phyloP scores from a whole-genome alignment of 2,329 filamentous ascomycete genomes.

The Trichophyton benhamiae region DNA sequence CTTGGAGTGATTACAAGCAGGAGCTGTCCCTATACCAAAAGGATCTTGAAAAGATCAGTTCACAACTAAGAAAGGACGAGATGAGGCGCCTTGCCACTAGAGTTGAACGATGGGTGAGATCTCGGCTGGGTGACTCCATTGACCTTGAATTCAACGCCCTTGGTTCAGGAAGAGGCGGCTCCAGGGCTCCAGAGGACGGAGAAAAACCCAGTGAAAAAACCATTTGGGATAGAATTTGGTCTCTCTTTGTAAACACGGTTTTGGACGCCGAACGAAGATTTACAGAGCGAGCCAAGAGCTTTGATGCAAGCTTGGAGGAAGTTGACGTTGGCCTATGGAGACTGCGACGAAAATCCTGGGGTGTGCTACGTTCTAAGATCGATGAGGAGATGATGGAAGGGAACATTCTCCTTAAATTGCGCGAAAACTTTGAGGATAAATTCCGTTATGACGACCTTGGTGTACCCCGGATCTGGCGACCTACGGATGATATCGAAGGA shows the following conservation, averaged over 20 bases:
- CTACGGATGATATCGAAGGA: slow-evolving; percentile 92
- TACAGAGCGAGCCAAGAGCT: slow-evolving; percentile 77
- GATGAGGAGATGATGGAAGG: slow-evolving; percentile 98
- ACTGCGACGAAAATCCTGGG: slow-evolving; percentile 86
- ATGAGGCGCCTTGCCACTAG: slow-evolving; percentile 85
- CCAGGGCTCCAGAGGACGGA: slow-evolving; percentile 64
- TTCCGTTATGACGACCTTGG: slow-evolving; percentile 95
- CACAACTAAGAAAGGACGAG: slow-evolving; percentile 78
- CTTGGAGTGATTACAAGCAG: slow-evolving; percentile 78
- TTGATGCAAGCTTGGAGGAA: slow-evolving; percentile 83
- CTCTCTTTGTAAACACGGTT: slow-evolving; percentile 68
- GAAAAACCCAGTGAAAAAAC: slow-evolving; percentile 69
- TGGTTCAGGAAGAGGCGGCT: slow-evolving; percentile 72
- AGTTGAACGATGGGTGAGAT: slow-evolving; percentile 87
- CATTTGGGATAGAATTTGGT: slow-evolving; percentile 94
- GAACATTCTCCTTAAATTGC: slow-evolving; percentile 84
- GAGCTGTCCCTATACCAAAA: slow-evolving; percentile 73
- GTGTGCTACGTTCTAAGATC: slow-evolving; percentile 74
- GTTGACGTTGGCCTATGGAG: slow-evolving; percentile 89
- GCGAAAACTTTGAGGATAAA: slow-evolving; percentile 98
- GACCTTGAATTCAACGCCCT: slow-evolving; percentile 94
- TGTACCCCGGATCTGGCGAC: slow-evolving; percentile 91
- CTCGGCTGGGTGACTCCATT: slow-evolving; percentile 72
- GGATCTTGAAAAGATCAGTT: slow-evolving; percentile 80
- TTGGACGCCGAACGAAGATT: slow-evolving; percentile 76